Evolutionary conservation across 2,329 filamentous ascomycete genomes (phyloP).

Genomic region (Rhytidhysteron rufulum): DNA sequence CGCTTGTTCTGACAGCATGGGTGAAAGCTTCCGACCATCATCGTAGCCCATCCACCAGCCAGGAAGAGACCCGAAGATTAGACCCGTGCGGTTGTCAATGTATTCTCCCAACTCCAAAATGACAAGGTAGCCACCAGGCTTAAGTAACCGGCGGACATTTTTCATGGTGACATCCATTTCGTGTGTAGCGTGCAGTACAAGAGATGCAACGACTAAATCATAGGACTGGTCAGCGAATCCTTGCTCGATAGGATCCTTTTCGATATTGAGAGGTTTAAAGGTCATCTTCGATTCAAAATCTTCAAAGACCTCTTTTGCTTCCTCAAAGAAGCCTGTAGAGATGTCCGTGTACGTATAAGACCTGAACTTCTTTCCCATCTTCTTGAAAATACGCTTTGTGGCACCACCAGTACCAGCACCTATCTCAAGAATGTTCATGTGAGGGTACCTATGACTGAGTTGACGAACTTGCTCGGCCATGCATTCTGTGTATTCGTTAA

Average conservation of each 20-base stretch:
- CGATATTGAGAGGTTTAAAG: conserved; percentile 9
- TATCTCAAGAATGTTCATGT: conserved; percentile 7
- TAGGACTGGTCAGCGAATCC: conserved; percentile 9
- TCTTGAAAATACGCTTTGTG: conserved; percentile 4
- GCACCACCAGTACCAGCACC: conserved; percentile 12
- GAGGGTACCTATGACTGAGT: conserved; percentile 13
- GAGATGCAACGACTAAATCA: conserved; percentile 15
- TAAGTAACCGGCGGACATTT: neutral
- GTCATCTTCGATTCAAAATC: neutral
- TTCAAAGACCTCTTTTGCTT: conserved; percentile 6
- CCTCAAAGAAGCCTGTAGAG: conserved; percentile 14
- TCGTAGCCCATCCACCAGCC: neutral
- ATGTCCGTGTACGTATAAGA: conserved; percentile 20
- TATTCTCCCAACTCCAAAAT: neutral
- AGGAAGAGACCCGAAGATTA: neutral
- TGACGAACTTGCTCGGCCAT: conserved; percentile 9
- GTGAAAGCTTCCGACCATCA: neutral
- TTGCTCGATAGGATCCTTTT: conserved; percentile 6
- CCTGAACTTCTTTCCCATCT: neutral
- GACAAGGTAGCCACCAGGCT: neutral
- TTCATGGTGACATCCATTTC: neutral
- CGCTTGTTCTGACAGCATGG: neutral
- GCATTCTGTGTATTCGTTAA: neutral
- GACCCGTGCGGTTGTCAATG: neutral
- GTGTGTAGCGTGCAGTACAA: neutral